Conservation (phyloP, 257 asterid genomes). For the Prunella vulgaris region DNA sequence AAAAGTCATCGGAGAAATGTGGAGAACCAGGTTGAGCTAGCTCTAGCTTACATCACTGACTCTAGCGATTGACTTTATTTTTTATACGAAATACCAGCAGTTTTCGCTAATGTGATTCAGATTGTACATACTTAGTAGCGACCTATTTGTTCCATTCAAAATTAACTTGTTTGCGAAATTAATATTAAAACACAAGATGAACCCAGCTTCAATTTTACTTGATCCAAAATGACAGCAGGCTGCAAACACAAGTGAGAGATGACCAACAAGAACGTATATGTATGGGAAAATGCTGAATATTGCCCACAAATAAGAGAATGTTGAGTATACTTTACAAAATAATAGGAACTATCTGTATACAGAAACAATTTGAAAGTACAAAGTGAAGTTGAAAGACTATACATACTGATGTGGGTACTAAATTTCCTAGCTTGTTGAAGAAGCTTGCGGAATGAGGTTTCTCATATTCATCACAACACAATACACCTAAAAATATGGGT, state of each 20-base stretch:
- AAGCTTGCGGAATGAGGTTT: constrained; percentile 14
- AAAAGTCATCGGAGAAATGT: constrained; percentile 60
- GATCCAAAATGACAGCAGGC: too few species aligned
- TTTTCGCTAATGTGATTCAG: neutral
- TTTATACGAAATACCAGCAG: neutral
- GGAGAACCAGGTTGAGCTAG: constrained; percentile 62
- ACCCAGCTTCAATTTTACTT: neutral
- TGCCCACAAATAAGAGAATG: constrained; percentile 2
- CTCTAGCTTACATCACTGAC: too few species aligned
- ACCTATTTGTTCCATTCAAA: neutral
- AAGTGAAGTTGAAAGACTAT: neutral
- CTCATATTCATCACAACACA: constrained; percentile 12
- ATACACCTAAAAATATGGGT: constrained; percentile 13
- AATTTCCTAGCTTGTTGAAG: constrained; percentile 5
- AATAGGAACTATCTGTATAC: constrained; percentile 15
- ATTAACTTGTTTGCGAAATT: neutral
- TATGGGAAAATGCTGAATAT: neutral
- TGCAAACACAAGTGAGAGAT: neutral
- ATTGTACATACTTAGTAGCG: neutral
- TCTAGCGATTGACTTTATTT: too few species aligned
- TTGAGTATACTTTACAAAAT: neutral
- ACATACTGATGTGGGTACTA: constrained; percentile 15
- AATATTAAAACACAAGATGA: neutral
- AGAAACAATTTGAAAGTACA: constrained; percentile 5
- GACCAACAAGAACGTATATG: constrained; percentile 8